Evolutionary conservation across 176 grass and related monocot species (phyloP), one percentile per base, ranked within the genome.

Genomic region (Alopecurus myosuroides): DNA sequence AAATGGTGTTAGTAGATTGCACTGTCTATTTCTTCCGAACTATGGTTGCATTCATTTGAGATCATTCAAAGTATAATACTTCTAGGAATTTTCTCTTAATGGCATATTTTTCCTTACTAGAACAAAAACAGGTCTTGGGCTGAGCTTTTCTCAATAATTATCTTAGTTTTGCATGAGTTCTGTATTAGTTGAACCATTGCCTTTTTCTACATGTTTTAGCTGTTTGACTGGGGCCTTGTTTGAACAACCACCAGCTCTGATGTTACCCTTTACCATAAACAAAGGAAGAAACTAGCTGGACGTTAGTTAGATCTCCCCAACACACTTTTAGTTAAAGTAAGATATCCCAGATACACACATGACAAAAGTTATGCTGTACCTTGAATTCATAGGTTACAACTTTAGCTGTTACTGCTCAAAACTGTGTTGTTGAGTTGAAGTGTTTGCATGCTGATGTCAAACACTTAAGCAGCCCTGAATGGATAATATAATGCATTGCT

Each of bases 131-230:
- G 45, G 26, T 86, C 9, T 18, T 76, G 17, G 13, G 44, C 72
- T 72, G 53, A 89, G 34, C 22, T 79, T 65, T 83, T 20, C 44
- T 36, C 71, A 74, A 28, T 17, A 77, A 55, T 65, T 12, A 18
- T 25, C 61, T 77, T 76, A 57, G 41, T 77, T 82, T 81, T 77
- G 40, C 31, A 14, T 33, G 77, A 71, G 41, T 82, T 85, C 20
- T 40, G 51, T 81, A 61, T 57, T 63, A 77, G 70, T 85, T 85
- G 82, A 69, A 33, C 42, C 39, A 48, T 14, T 58, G 66, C 49
- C 50, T 76, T 46, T n/a, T 55, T 65, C 42, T 63, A 74, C 28
- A 58, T 68, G 30, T 87, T 77, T 82, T 46, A 60, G 50, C 34
- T 72, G 17, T 42, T 70, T 26, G 30, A 53, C 34, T 7, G 26